phyloP scores from a whole-genome alignment of 2,329 filamentous ascomycete genomes.

The Trematosphaeria pertusa region DNA sequence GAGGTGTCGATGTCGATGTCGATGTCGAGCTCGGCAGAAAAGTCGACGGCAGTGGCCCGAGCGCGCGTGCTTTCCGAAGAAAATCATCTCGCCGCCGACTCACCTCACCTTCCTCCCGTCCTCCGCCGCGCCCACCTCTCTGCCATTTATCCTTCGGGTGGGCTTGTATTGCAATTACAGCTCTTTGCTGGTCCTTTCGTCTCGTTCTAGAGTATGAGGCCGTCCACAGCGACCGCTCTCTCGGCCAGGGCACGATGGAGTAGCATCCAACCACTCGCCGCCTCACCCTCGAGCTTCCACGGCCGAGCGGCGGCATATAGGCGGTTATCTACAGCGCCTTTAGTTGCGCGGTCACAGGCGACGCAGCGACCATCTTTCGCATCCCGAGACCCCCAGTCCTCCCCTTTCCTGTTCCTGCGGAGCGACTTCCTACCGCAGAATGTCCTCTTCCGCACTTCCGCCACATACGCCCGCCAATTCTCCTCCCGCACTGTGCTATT shows the following conservation, averaged over 20 bases:
- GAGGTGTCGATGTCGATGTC: conserved; percentile 12
- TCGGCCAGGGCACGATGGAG: conserved; percentile 51
- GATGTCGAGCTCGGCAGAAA: conserved; percentile 19
- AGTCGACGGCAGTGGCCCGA: conserved; percentile 31
- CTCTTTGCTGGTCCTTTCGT: conserved; percentile 2
- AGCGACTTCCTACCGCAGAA: conserved; percentile 52
- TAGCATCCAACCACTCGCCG: conserved; percentile 46
- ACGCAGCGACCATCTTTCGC: conserved; percentile 28
- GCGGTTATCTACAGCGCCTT: conserved; percentile 50
- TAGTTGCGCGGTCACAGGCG: conserved; percentile 28
- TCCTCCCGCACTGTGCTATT: conserved; percentile 46
- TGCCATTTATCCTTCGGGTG: conserved; percentile 20
- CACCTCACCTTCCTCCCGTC: conserved; percentile 3
- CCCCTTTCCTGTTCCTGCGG: conserved; percentile 47
- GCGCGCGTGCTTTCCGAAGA: conserved; percentile 29
- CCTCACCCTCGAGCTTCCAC: conserved; percentile 48
- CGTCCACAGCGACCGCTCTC: conserved; percentile 48
- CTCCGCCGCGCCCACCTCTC: conserved; percentile 26
- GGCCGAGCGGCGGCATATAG: conserved; percentile 57
- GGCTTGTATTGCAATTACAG: not conserved
- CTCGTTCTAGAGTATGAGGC: conserved; percentile 52
- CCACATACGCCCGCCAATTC: conserved; percentile 53
- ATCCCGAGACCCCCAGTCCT: conserved; percentile 20
- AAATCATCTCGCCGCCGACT: conserved; percentile 22
- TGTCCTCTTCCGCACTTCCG: conserved; percentile 50